These are phyloP conservation scores for Talaromyces sp. DNA, from an alignment of 2,329 filamentous ascomycete species.

Conservation along the genomic window DNA sequence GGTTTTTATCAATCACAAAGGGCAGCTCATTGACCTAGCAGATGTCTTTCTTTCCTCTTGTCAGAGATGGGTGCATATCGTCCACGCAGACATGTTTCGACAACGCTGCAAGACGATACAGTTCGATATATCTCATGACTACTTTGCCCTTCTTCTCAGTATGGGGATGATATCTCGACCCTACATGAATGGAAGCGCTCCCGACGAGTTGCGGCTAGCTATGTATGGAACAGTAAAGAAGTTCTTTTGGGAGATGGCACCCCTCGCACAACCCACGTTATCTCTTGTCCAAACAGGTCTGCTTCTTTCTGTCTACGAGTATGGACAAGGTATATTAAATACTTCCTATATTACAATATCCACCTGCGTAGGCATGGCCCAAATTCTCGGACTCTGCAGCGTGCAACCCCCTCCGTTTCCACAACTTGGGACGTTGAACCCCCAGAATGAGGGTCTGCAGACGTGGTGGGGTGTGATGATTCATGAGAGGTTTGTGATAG, in stretches of 20 bases:
- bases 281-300: slow-evolving; percentile 6
- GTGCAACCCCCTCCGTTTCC: not conserved
- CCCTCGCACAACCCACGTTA: not conserved
- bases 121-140: not conserved
- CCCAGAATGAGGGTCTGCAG: not conserved
- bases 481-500: slow-evolving; percentile 6
- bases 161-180: slow-evolving; percentile 7
- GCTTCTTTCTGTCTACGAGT: slow-evolving; percentile 6
- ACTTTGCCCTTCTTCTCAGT: not conserved
- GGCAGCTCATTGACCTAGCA: not conserved
- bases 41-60: slow-evolving; percentile 5
- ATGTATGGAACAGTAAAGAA: slow-evolving; percentile 2
- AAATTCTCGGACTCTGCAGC: slow-evolving; percentile 1
- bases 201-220: slow-evolving; percentile 1
- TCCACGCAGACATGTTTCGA: not conserved
- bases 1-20: not conserved
- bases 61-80: slow-evolving; percentile 7
- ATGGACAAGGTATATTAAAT: slow-evolving; percentile 6
- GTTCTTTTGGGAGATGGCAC: slow-evolving; percentile 5
- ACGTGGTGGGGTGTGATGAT: slow-evolving; percentile 7
- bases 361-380: slow-evolving; percentile 6
- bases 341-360: slow-evolving; percentile 6
- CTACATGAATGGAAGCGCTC: not conserved
- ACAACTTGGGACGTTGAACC: not conserved
- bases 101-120: not conserved